A percentile compares a stretch with the other conserved stretches of the same genome.
These are phyloP conservation scores for Teratosphaeria viscida DNA, from an alignment of 2,329 filamentous ascomycete genomes.

Conservation along the genomic window DNA sequence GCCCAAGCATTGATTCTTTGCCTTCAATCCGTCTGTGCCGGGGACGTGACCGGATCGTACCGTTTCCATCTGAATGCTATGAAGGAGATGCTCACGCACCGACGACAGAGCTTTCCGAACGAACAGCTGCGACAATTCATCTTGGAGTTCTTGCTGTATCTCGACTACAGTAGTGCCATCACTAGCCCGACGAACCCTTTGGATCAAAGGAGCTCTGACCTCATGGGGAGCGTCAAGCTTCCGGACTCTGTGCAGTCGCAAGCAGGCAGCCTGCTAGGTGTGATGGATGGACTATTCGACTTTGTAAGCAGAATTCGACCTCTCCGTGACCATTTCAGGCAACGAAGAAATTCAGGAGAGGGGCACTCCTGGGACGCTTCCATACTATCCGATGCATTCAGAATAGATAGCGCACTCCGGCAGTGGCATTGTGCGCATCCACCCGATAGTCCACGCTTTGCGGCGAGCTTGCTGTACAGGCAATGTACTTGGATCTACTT, in stretches of 20 bases:
- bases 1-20: slow-evolving; percentile 51
- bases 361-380: slow-evolving; percentile 65
- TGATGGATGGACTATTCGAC: slow-evolving; percentile 70
- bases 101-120: slow-evolving; percentile 38
- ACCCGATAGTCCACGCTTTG: slow-evolving; percentile 43
- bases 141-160: slow-evolving; percentile 74
- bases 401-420: slow-evolving; percentile 64
- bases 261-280: slow-evolving; percentile 58
- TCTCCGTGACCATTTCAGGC: slow-evolving; percentile 63
- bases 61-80: slow-evolving; percentile 66
- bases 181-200: slow-evolving; percentile 39
- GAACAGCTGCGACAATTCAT: slow-evolving; percentile 62
- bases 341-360: slow-evolving; percentile 50
- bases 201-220: slow-evolving; percentile 36
- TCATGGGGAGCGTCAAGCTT: slow-evolving; percentile 43
- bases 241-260: slow-evolving; percentile 46
- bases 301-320: slow-evolving; percentile 70
- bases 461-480: slow-evolving; percentile 48
- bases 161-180: slow-evolving; percentile 51
- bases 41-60: slow-evolving; percentile 58
- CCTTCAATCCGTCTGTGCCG: slow-evolving; percentile 51
- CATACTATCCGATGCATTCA: slow-evolving; percentile 59
- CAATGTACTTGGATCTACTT: slow-evolving; percentile 56
- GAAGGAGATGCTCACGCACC: slow-evolving; percentile 54
- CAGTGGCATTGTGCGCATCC: slow-evolving; percentile 58